phyloP scores from a whole-genome alignment of 2,329 filamentous ascomycete species.

The Mariannaea sp. region DNA sequence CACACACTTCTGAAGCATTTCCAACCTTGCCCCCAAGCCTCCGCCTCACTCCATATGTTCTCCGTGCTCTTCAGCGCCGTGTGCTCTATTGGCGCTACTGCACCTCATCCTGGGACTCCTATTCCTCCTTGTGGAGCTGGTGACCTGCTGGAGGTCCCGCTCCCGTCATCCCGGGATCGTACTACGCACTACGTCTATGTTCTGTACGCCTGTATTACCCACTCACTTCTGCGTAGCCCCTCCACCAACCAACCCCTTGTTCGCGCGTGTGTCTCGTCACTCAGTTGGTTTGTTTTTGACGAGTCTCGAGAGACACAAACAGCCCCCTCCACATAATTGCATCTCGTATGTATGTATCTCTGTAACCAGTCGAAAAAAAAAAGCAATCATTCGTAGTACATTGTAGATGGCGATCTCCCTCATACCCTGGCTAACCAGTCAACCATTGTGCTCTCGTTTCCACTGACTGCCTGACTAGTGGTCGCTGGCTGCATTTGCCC shows the following conservation, averaged over 20 bases:
- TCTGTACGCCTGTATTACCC: background rate
- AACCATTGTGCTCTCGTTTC: too few relatives aligned
- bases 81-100: constrained; percentile 21
- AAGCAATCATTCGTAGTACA: too few relatives aligned
- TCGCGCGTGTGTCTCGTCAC: constrained; percentile 3
- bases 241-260: background rate
- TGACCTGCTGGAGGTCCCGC: too few relatives aligned
- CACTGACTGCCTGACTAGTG: constrained; percentile 1
- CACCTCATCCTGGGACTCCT: constrained; percentile 31
- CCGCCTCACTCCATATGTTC: too few relatives aligned
- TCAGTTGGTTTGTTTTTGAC: constrained; percentile 7
- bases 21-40: constrained; percentile 1
- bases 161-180: constrained; percentile 21
- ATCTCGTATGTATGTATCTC: too few relatives aligned
- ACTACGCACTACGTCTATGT: background rate
- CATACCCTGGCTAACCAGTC: background rate
- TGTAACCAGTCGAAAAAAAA: too few relatives aligned
- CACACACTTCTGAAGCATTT: background rate
- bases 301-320: background rate
- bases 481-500: background rate
- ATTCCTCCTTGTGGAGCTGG: constrained; percentile 20
- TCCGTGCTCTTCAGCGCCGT: too few relatives aligned
- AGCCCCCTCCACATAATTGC: constrained; percentile 1
- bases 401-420: constrained; percentile 16
- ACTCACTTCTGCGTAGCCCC: constrained; percentile 3